These are phyloP conservation scores for Mortierella claussenii DNA, from an alignment of 192 early-diverging fungal species.

Conservation along the genomic window DNA sequence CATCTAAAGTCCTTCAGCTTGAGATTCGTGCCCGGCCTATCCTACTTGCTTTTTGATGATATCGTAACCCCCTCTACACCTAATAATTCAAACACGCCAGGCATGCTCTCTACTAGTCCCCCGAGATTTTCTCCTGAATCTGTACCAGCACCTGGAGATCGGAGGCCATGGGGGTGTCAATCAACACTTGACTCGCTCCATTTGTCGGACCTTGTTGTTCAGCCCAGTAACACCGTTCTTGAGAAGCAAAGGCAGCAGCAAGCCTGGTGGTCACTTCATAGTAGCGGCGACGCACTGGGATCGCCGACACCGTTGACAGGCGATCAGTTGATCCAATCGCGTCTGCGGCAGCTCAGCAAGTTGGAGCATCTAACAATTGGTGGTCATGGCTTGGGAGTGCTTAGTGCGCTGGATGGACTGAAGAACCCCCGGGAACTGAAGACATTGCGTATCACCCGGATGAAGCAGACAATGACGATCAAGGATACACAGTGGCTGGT, in stretches of 20 bases:
- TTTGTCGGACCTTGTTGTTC: conserved; percentile 20
- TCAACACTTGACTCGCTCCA: conserved; percentile 14
- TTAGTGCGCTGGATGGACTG: conserved; percentile 8
- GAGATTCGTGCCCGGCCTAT: conserved; percentile 22
- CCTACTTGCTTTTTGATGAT: conserved; percentile 32
- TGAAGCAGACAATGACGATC: conserved; percentile 20
- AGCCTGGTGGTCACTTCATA: not conserved
- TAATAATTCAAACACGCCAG: not conserved
- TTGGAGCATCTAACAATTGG: conserved; percentile 29
- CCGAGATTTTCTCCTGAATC: not conserved
- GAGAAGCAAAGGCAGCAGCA: conserved; percentile 8
- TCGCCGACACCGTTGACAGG: not conserved
- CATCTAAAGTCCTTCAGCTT: conserved; percentile 16
- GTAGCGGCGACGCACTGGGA: not conserved
- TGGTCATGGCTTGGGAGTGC: conserved; percentile 19
- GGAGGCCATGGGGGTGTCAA: conserved; percentile 28
- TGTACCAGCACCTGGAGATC: not conserved
- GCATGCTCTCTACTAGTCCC: not conserved
- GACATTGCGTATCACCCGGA: conserved; percentile 27
- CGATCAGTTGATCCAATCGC: conserved; percentile 27
- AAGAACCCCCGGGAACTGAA: not conserved
- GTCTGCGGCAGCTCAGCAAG: conserved; percentile 10
- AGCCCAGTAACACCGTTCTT: conserved; percentile 9
- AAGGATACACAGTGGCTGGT: conserved; percentile 33
- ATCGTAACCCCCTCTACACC: conserved; percentile 3